Percentiles rank a stretch among this genome's conserved stretches.
These are phyloP conservation scores for Aspergillus ostianus DNA, from an alignment of 495 filamentous ascomycete species.

Conservation along the genomic window DNA sequence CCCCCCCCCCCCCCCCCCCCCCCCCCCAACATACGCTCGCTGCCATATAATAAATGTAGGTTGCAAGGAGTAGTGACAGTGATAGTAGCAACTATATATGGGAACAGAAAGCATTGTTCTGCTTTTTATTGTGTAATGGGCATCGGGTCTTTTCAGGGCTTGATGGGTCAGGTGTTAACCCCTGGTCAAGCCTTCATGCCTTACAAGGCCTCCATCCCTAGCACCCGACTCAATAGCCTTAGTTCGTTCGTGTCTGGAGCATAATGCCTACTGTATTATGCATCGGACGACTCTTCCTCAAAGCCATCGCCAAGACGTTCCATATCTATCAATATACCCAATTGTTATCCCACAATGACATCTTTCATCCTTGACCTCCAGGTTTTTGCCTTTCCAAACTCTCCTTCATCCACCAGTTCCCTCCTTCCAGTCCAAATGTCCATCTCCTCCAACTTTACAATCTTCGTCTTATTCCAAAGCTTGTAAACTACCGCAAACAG, in stretches of 20 bases:
- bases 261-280: too few species aligned
- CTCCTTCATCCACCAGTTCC: conserved; percentile 22
- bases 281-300: background rate
- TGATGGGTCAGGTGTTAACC: too few species aligned
- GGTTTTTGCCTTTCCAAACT: conserved; percentile 8
- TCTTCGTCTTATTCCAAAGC: conserved; percentile 54
- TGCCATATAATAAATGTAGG: too few species aligned
- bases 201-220: background rate
- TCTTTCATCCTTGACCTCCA: conserved; percentile 23
- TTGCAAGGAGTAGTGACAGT: too few species aligned
- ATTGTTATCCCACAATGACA: conserved; percentile 25
- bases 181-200: background rate
- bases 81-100: too few species aligned
- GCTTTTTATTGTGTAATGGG: too few species aligned
- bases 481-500: conserved; percentile 60
- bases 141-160: too few species aligned
- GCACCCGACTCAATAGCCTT: too few species aligned
- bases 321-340: background rate
- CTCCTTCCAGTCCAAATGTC: conserved; percentile 60
- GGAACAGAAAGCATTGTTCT: too few species aligned
- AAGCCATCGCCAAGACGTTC: background rate
- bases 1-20: too few species aligned
- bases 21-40: too few species aligned
- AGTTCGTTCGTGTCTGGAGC: too few species aligned
- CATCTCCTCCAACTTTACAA: conserved; percentile 52